Evolutionary conservation across 441 rosid species (phyloP), one percentile per base, ranked within the genome.

Genomic region (Jatropha multifida): DNA sequence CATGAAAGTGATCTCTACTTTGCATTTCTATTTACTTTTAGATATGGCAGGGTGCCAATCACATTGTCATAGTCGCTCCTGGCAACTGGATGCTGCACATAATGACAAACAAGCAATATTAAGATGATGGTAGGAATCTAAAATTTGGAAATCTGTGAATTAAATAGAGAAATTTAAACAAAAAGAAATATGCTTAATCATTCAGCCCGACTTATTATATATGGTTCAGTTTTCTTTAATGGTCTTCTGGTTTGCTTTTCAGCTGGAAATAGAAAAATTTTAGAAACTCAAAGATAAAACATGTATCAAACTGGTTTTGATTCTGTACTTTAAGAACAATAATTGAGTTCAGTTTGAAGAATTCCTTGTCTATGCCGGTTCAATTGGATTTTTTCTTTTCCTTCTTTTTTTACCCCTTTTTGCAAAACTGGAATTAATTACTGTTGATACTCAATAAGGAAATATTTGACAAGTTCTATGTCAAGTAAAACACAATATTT

Each of bases 41-140:
- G 85, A 79, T 95, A 95, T 0, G 97, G 98, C 76, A 95, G 66
- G 41, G 94, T 92, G 1, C 94, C 93, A 0, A 91, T 87, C 81
- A 95, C 97, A 5, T 95, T 95, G 87, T 95, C 90, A 23, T 95
- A 95, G 83, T 95, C 98, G 23, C 97, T 93, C 81, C 90, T 82
- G 88, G 66, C 82, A 63, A 93, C 98, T 1, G 65, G 81, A 6
- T 73, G 78, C 99, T 93, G 92, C 85, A 76, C 55, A 77, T 20
- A 61, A 81, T 8, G 77, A 78, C 27, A 68, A 40, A 64, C 9
- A 52, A 71, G 8, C 64, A n/a, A 66, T 38, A 60, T 51, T 15
- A 17, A 54, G 52, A 23, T 11, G 38, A 41, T 15, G 7, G 9
- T 32, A 32, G 27, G 6, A 12, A 64, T 74, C 65, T 37, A 40